These are phyloP conservation scores for Onygenales sp. DNA, from an alignment of 2,329 filamentous ascomycete species.

Conservation along the genomic window DNA sequence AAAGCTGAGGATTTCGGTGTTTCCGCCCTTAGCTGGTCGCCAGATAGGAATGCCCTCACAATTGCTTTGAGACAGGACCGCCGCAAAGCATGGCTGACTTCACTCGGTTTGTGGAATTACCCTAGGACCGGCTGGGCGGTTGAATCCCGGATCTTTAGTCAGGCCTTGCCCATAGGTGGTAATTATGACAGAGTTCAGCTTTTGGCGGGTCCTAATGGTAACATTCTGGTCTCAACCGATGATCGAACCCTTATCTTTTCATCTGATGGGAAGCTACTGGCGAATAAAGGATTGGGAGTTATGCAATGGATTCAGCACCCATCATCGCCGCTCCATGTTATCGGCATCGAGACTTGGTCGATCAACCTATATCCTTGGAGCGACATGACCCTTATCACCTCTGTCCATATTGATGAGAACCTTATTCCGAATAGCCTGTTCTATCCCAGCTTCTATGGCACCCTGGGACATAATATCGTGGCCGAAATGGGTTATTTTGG, in stretches of 20 bases:
- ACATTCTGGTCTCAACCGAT: conserved; percentile 23
- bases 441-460: conserved; percentile 4
- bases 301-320: conserved; percentile 17
- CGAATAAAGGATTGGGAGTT: conserved; percentile 7
- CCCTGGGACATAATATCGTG: conserved; percentile 15
- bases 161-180: conserved; percentile 1
- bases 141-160: too few species aligned
- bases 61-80: conserved; percentile 21
- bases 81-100: conserved; percentile 6
- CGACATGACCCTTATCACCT: conserved; percentile 19
- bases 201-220: conserved; percentile 16
- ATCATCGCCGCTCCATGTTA: conserved; percentile 15
- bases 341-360: conserved; percentile 19
- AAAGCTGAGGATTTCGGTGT: conserved; percentile 19
- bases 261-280: conserved; percentile 15
- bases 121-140: too few species aligned
- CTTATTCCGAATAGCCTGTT: background rate
- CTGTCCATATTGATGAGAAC: background rate
- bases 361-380: conserved; percentile 19
- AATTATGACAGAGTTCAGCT: conserved; percentile 4
- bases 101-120: background rate
- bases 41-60: conserved; percentile 15
- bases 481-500: conserved; percentile 5
- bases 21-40: conserved; percentile 20
- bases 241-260: conserved; percentile 23